Evolutionary conservation across 1,284 basidiomycete species (phyloP), one percentile per base, ranked within the genome.

Genomic region (Cutaneotrichosporon sp.): DNA sequence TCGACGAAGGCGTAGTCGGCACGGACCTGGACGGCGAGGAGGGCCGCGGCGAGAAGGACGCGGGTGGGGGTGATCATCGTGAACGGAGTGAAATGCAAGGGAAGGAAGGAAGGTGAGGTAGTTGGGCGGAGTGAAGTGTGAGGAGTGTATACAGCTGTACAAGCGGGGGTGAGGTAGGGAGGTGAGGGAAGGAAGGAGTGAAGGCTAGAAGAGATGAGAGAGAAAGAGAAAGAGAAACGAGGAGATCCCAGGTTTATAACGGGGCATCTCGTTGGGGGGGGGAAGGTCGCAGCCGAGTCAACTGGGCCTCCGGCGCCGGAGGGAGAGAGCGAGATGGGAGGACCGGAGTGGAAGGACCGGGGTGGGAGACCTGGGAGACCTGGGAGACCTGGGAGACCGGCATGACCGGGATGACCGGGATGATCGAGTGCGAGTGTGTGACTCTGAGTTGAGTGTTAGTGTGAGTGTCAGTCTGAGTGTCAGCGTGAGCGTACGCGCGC

Each of bases 1-100:
- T 57, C 50, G 31, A 46, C 14, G 25, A 38, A 61, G 42, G 42
- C 50, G 31, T 55, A 55, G 20, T 47, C 59, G 13, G 45, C 14
- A 10, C 31, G 42, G 47, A 42, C 54, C 20, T 9, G 22, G 11
- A 22, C 25, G 3, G 33, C 52, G 34, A 46, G n/a, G 29, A 34
- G 3, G 27, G 36, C 59, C 2, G 33, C 34, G 4, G 46, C 18
- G 14, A 55, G 16, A 11, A 34, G 14, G 18, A 29, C 31, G 9
- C 31, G 4, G 33, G 22, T n/a, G n/a, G 33, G 2, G 9, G 29
- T 22, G 31, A 31, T 31, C 31, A 52, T 34, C 9, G 29, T 36
- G 31, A 20, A 36, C n/a, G n/a, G 29, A 18, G 6, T 46, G 45
- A 14, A 4, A n/a, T 13, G 45, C 22, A 29, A 31, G 46, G 27